Evolutionary conservation across 176 grass and related monocot genomes (phyloP), one percentile per base, ranked within the genome.

Genomic region (Aegilops speltoides): DNA sequence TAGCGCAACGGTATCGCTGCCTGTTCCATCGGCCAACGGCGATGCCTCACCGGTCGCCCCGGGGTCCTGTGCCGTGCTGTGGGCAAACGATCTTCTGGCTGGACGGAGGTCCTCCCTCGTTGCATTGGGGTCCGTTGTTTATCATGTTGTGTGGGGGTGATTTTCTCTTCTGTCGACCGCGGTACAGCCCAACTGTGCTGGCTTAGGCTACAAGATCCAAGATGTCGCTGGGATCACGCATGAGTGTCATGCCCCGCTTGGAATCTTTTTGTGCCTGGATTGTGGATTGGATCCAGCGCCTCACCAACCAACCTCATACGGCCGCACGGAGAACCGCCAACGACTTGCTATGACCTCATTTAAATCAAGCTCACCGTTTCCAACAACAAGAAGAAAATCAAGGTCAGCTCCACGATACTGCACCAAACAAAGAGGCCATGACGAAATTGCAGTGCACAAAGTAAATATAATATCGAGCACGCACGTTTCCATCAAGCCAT

Each of bases 11-110:
- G 76, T 54, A 36, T 48, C 26, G 67, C 37, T 46, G 14, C 65
- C 74, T 63, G 76, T 48, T 63, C 66, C 88, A n/a, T 86, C 72
- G 26, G 75, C 74, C 25, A 87, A 79, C 13, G 31, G 85, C 76
- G 89, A 91, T 61, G 85, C 76, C 76, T 84, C 89, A 91, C 89
- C 89, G 28, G 74, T 73, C 22, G 24, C 19, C 15, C 61, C 23
- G 59, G 38, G 38, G 16, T 33, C 77, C 77, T 24, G 6, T 16
- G 3, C 12, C 1, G 54, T 57, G 7, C 19, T 22, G 56, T 22
- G 54, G 16, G 7, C 54, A 22, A 59, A 3, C 54, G 3, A 59
- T 59, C 3, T 22, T 59, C 19, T 59, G 54, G 54, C 54, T 22
- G 50, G 50, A 54, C 16, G 50, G 50, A 19, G 50, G 50, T 54